A percentile compares a stretch with the other conserved stretches of the same genome.
phyloP scores from a whole-genome alignment of 2,329 filamentous ascomycete species.

The Colletotrichum sp. region DNA sequence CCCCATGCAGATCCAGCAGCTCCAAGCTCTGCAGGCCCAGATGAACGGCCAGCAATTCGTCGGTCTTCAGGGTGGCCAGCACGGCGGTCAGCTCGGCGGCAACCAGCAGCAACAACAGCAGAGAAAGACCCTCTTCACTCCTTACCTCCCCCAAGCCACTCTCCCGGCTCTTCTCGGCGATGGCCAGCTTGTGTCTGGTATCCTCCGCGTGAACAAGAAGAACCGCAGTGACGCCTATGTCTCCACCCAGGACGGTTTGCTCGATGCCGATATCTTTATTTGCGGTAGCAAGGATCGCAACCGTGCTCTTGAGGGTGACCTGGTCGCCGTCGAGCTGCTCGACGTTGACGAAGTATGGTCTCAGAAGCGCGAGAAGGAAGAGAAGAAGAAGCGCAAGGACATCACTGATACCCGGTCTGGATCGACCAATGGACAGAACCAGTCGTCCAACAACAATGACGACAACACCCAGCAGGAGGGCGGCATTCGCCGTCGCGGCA shows the following conservation, averaged over 20 bases:
- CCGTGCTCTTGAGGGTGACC: constrained; percentile 92
- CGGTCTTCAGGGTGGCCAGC: constrained; percentile 72
- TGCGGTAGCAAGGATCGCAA: constrained; percentile 99
- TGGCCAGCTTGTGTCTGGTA: constrained; percentile 93
- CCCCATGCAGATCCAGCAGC: constrained; percentile 84
- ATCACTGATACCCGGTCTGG: constrained; percentile 89
- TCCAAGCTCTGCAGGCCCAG: constrained; percentile 91
- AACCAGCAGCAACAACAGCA: constrained; percentile 85
- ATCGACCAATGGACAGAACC: constrained; percentile 74
- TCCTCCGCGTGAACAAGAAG: constrained; percentile 99
- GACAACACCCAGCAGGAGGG: constrained; percentile 74
- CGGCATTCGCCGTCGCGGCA: constrained; percentile 89
- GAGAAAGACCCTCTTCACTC: constrained; percentile 97
- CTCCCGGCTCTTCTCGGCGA: constrained; percentile 89
- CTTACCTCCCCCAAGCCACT: constrained; percentile 93
- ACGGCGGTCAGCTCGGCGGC: constrained; percentile 69
- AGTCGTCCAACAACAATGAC: constrained; percentile 66
- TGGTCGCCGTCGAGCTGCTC: constrained; percentile 93
- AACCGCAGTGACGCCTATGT: constrained; percentile 99
- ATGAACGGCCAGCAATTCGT: constrained; percentile 79
- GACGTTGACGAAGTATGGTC: constrained; percentile 99
- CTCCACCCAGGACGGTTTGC: constrained; percentile 82
- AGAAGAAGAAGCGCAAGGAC: constrained; percentile 99
- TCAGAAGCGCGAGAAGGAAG: constrained; percentile 98
- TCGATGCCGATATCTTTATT: constrained; percentile 99